Conservation (phyloP, 129 eudicot genomes). For the Erigeron canadensis region DNA sequence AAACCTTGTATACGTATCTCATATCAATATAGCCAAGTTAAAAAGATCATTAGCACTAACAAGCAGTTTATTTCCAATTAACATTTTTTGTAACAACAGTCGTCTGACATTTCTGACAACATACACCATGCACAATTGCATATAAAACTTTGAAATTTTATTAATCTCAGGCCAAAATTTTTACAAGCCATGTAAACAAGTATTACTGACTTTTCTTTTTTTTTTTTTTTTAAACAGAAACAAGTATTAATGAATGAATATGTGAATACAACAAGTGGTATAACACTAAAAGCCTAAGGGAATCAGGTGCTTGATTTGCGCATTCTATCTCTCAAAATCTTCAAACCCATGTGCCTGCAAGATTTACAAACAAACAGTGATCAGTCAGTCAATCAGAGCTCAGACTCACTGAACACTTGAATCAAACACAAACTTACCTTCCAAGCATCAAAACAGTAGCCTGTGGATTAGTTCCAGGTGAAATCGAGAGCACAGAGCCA, state of each 20-base stretch:
- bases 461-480: conserved; percentile 97
- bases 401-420: conserved; percentile 10
- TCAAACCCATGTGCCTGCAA: conserved; percentile 67
- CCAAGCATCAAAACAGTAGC: conserved; percentile 90
- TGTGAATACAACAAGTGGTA: conserved; percentile 19
- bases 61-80: not conserved
- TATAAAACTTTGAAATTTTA: not conserved
- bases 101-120: too few species aligned
- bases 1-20: not conserved
- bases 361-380: conserved; percentile 10
- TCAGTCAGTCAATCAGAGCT: conserved; percentile 1
- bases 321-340: conserved; percentile 52
- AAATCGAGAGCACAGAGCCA: conserved; percentile 65
- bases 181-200: conserved; percentile 2
- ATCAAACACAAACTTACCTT: conserved; percentile 43
- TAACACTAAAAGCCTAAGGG: conserved; percentile 6
- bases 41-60: not conserved
- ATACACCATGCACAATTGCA: not conserved
- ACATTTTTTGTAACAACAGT: not conserved
- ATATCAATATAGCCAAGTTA: not conserved
- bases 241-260: conserved; percentile 7
- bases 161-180: conserved; percentile 9
- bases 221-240: conserved; percentile 11
- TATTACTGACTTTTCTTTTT: too few species aligned
- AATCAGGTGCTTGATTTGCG: conserved; percentile 14